Base-by-base conservation (phyloP, 805 yeast genomes). In the Tanozyma kutaoensis region DNA sequence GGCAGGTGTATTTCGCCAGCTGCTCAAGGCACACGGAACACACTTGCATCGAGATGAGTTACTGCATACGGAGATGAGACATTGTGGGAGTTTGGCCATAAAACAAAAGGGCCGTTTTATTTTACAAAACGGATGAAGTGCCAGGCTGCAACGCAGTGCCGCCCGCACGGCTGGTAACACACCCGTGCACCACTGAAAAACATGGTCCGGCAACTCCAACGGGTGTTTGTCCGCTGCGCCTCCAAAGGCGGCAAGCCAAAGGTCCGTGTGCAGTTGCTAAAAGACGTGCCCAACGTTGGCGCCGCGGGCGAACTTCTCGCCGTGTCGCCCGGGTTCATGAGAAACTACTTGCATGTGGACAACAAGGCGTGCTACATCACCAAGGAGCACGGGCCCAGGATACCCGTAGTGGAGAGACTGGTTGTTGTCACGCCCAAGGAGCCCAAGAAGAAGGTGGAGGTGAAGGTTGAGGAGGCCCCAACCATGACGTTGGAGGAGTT, bases 311-410 rank as follows among this genome's bases (percentile, higher is more conserved):
- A 85, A 54, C 63, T 85, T 24, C 62, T 77, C 16, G 58, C 66
- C 20, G 95, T 85, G 12, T 65, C 71, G 35, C 85, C 94, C 17
- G 79, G 84, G 14, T 60, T 69, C 35, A 85, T 85, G 95, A 70
- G 88, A 45, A 81, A 80, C 52, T 69, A 56, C 39, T 63, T 85
- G 30, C 82, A 82, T 41, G 69, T 70, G 23, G 42, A 58, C 33
- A 75, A 80, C 41, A 79, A 82, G 24, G 95, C 95, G 3, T 66
- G 70, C 12, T 85, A 82, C 43, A 62, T 82, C 14, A 46, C 50
- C 23, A 38, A 38, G n/a, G n/a, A n/a, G 20, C 20, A 18, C 8
- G 20, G 20, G 8, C 20, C 20, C 8, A 18, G 20, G 20, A 18
- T 18, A 18, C 20, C 20, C 10, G 20, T 18, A 8, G 20, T 18